A percentile compares a stretch with the other conserved stretches of the same genome.
phyloP scores from a whole-genome alignment of 2,329 filamentous ascomycete genomes.

The Lasiodiplodia gonubiensis region DNA sequence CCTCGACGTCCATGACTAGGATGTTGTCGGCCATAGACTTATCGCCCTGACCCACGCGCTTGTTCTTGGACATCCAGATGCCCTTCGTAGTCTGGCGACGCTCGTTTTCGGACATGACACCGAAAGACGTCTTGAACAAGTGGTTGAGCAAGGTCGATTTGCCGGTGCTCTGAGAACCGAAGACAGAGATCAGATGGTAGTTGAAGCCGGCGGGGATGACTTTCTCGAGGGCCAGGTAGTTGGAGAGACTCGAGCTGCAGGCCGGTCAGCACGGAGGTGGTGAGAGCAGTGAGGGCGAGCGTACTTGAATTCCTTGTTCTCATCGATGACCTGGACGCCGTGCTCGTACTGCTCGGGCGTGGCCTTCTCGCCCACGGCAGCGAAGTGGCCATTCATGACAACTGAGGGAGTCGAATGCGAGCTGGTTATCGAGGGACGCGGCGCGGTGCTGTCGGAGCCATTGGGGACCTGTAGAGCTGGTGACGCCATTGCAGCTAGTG shows the following conservation, averaged over 20 bases:
- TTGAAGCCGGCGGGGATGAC: constrained; percentile 93
- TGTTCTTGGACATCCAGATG: constrained; percentile 99
- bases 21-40: constrained; percentile 92
- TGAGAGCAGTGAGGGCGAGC: constrained; percentile 39
- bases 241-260: constrained; percentile 73
- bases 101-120: constrained; percentile 95
- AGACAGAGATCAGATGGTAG: constrained; percentile 98
- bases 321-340: constrained; percentile 96
- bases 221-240: constrained; percentile 79
- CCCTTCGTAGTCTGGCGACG: constrained; percentile 97
- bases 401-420: constrained; percentile 50
- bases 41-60: constrained; percentile 60
- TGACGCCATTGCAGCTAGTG: constrained; percentile 27
- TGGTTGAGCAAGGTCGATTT: constrained; percentile 97
- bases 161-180: constrained; percentile 96
- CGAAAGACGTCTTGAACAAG: constrained; percentile 94
- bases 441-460: constrained; percentile 26
- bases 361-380: constrained; percentile 69
- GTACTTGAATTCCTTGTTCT: constrained; percentile 96
- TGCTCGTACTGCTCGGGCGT: constrained; percentile 77
- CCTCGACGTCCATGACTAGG: constrained; percentile 98
- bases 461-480: constrained; percentile 27
- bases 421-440: constrained; percentile 21
- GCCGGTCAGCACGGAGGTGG: constrained; percentile 35
- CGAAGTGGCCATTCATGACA: constrained; percentile 81